A percentile compares a stretch with the other conserved stretches of the same genome.
phyloP scores from a whole-genome alignment of 73 alveolate genomes.

The Paraurostyla sp. region DNA sequence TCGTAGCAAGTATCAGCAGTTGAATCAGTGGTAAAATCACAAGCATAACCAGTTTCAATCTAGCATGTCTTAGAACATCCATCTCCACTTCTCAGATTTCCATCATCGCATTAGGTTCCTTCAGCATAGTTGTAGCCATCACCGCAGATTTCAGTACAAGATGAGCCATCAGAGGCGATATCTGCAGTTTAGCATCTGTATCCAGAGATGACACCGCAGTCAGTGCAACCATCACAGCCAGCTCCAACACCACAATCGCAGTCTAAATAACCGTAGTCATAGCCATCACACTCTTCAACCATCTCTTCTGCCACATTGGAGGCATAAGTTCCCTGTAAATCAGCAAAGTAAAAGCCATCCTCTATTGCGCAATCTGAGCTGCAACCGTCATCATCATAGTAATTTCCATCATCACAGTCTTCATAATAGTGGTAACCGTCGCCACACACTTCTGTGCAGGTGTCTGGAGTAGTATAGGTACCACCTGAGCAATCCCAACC shows the following conservation, averaged over 20 bases:
- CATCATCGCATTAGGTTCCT: constrained; percentile 71
- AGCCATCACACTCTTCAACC: background rate
- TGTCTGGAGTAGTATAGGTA: background rate
- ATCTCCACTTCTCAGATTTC: constrained; percentile 58
- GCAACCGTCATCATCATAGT: constrained; percentile 55
- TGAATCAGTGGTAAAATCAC: constrained; percentile 16
- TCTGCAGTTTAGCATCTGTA: background rate
- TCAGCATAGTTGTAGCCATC: constrained; percentile 3
- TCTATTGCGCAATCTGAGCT: constrained; percentile 23
- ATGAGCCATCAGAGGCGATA: background rate
- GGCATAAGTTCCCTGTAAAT: background rate
- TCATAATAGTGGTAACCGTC: constrained; percentile 18
- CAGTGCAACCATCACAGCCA: background rate
- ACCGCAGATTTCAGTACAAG: constrained; percentile 65
- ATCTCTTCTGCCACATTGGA: background rate
- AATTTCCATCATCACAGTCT: constrained; percentile 66
- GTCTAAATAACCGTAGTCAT: background rate
- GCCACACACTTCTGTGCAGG: constrained; percentile 57
- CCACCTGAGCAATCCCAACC: constrained; percentile 73
- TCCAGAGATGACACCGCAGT: background rate
- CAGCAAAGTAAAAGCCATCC: background rate
- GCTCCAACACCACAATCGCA: constrained; percentile 35
- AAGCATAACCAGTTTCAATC: constrained; percentile 46
- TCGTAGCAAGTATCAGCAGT: background rate
- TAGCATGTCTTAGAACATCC: constrained; percentile 60